phyloP scores from a whole-genome alignment of 495 filamentous ascomycete species.

The Apiosordaria backusii region DNA sequence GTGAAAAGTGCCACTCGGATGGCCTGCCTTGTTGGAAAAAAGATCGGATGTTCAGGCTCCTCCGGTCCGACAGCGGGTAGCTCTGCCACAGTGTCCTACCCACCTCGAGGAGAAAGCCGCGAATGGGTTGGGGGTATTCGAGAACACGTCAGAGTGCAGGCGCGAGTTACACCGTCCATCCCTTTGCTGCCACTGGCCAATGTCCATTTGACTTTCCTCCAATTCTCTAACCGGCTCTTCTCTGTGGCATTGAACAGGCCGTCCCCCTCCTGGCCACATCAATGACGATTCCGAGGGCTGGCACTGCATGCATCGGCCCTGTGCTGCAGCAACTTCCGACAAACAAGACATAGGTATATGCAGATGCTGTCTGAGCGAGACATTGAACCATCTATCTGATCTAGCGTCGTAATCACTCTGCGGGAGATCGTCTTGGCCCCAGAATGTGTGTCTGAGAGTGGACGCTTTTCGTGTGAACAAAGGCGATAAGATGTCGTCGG shows the following conservation, averaged over 20 bases:
- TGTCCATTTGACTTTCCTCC: neutral
- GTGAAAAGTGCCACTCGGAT: no score
- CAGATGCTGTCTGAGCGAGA: neutral
- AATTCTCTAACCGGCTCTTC: neutral
- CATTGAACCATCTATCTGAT: neutral
- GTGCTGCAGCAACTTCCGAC: neutral
- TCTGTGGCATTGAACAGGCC: neutral
- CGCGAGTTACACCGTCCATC: neutral
- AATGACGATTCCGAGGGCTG: neutral
- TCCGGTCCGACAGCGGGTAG: neutral
- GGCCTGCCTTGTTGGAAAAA: no score
- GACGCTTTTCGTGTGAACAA: neutral
- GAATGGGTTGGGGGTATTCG: neutral
- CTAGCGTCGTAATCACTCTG: neutral
- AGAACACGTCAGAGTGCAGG: conserved; percentile 10
- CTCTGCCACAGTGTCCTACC: neutral
- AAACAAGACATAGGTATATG: neutral
- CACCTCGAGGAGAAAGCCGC: neutral
- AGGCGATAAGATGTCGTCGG: neutral
- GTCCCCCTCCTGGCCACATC: neutral
- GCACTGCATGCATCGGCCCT: no score
- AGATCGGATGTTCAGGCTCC: neutral
- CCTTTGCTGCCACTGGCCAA: neutral
- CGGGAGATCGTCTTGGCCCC: neutral
- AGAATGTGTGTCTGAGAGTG: neutral